Base-by-base conservation (phyloP, 805 yeast genomes). In the Candida koratica region DNA sequence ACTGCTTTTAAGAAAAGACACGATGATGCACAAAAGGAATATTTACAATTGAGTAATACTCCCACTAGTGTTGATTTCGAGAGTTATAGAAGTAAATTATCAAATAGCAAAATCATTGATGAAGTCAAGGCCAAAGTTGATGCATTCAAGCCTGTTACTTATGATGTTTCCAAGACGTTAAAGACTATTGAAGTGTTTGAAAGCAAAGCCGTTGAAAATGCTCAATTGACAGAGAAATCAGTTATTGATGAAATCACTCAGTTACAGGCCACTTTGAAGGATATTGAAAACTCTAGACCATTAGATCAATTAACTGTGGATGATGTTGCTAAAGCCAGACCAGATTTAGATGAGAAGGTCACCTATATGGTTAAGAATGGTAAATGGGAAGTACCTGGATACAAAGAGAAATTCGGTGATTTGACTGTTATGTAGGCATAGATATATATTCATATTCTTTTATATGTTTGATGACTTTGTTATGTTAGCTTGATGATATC, bases 311-410 rank as follows among this genome's bases (percentile, higher is more conserved):
- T 93, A 64, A 90, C 97, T 38, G 89, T 90, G 45, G 96, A 87
- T 47, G 98, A 93, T 53, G 84, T 93, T 51, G 82, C 82, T 56
- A 79, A 79, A 74, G 97, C 97, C 48, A 85, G 93, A 73, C 97
- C 98, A 55, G 97, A 93, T 66, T 82, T 93, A 63, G 96, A 90
- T 61, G 89, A 85, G 53, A 93, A 93, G 84, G 96, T 89, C 52
- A 76, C 72, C 57, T 87, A 87, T 71, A 82, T 90, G 93, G 88
- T 93, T 56, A 79, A 82, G 77, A 82, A 89, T 76, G 96, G 96
- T 69, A 84, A 84, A 75, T 89, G 96, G 94, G 86, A 85, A 60
- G 95, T 89, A 53, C 97, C 97, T 56, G 96, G 96, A 56, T 93
- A 93, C 81, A 81, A 84, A 71, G 97, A 93, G 71, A 93, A 89